Base-by-base conservation (phyloP, 768 basidiomycete genomes). In the Leccinum sublutescens region DNA sequence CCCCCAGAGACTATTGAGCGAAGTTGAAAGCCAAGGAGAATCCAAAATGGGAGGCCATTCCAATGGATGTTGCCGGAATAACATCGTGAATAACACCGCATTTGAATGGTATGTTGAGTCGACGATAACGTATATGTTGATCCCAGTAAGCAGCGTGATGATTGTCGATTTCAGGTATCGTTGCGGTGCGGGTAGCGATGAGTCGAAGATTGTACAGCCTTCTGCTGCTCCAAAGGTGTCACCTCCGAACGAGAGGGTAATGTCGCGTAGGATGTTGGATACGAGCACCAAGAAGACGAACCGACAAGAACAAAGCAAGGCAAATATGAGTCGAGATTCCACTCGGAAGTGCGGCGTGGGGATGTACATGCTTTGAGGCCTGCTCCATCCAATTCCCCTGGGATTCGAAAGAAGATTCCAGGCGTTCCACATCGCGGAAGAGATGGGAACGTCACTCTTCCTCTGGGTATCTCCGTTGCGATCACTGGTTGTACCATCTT, bases 51-150 rank as follows among this genome's bases (percentile, higher is more conserved):
- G 21, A 21, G 21, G 21, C 21, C 21, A 21, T 21, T 21, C 21
- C 21, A 21, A 21, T 21, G 21, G 21, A 21, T 21, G 21, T 21
- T 21, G 21, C 21, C 2, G 21, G 21, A 21, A 21, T 21, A 21
- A 21, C 21, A 21, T 21, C 21, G 21, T 21, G 21, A 21, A 21
- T 21, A 21, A 21, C 15, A 84, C 33, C 3, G 83, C 77, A 50
- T 70, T 49, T 33, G 79, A 7, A 38, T 80, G 68, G 63, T 85
- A 82, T 7, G 69, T 64, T 7, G 68, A 55, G 52, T 83, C 74
- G 54, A 90, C 75, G 57, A 76, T 66, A 38, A 72, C 51, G 68
- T 83, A 82, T 53, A 85, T 67, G 34, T 72, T 55, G 57, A 78
- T 57, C n/a, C 85, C 81, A 7, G 77, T 66, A 25, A 80, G 63